phyloP scores from a whole-genome alignment of 225 moss, liverwort and hornwort species.

The Pseudoscleropodium purum region DNA sequence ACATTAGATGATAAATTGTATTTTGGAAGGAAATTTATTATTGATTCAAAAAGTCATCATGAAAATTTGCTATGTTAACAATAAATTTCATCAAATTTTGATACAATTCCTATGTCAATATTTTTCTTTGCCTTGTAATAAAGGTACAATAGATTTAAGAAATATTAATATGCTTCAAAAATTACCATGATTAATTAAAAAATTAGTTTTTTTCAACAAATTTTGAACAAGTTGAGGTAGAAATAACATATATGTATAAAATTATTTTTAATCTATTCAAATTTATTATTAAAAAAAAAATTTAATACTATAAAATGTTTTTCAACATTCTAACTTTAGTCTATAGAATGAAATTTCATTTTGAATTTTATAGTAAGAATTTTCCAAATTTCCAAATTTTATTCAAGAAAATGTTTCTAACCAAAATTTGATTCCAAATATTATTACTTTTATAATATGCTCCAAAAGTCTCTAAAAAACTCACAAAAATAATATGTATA shows the following conservation, averaged over 20 bases:
- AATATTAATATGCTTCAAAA: neutral
- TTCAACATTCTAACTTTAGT: no score
- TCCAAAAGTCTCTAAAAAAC: no score
- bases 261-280: neutral
- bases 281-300: neutral
- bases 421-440: no score
- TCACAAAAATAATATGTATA: no score
- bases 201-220: neutral
- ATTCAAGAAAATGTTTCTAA: neutral
- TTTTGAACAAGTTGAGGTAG: neutral
- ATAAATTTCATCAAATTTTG: neutral
- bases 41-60: neutral
- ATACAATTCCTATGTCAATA: rapidly evolving
- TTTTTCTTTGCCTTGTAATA: neutral
- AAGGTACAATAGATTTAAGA: rapidly evolving
- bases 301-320: no score
- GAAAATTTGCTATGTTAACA: neutral
- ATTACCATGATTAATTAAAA: neutral
- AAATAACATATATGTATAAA: neutral
- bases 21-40: neutral
- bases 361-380: no score
- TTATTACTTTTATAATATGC: no score
- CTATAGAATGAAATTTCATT: no score
- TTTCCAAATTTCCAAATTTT: no score
- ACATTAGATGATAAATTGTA: rapidly evolving